Percentiles rank a stretch among this genome's conserved stretches.
Evolutionary conservation across 116 monocot species (phyloP).

Genomic region (Posidonia oceanica): DNA sequence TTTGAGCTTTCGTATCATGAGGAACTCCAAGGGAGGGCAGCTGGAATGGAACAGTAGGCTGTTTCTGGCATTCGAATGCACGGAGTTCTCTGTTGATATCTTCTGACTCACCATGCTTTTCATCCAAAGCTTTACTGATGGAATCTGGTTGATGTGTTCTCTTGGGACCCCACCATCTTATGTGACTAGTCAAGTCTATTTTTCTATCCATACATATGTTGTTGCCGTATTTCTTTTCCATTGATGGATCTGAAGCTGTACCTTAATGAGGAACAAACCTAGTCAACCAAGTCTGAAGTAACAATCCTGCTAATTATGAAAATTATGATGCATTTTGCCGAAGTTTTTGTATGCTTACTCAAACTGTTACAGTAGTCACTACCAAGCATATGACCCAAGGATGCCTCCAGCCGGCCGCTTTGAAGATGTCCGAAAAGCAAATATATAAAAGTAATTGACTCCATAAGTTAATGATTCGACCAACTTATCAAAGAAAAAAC

Average conservation of each 20-base stretch:
- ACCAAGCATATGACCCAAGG: slow-evolving; percentile 58
- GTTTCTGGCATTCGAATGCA: slow-evolving; percentile 37
- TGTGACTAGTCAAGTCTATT: slow-evolving; percentile 69
- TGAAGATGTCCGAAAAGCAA: slow-evolving; percentile 45
- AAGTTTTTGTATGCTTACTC: slow-evolving; percentile 15
- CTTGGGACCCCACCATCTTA: slow-evolving; percentile 81
- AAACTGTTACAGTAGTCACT: slow-evolving; percentile 35
- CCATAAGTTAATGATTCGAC: background rate
- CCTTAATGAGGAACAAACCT: slow-evolving; percentile 8
- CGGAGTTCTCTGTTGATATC: slow-evolving; percentile 51
- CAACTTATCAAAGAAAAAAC: slow-evolving; percentile 1
- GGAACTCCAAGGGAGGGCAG: slow-evolving; percentile 56
- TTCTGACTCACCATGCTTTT: slow-evolving; percentile 20
- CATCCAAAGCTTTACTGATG: slow-evolving; percentile 11
- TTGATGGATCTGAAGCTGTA: slow-evolving; percentile 35
- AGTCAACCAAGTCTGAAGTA: background rate
- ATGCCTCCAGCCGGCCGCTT: slow-evolving; percentile 58
- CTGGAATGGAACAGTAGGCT: slow-evolving; percentile 66
- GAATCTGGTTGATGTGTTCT: slow-evolving; percentile 36
- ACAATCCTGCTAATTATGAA: too few species aligned
- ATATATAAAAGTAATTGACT: background rate
- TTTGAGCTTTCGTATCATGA: slow-evolving; percentile 24
- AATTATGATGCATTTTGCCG: background rate
- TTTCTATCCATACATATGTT: slow-evolving; percentile 64
- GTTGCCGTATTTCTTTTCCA: slow-evolving; percentile 38